Percentiles rank a stretch among this genome's conserved stretches.
Evolutionary conservation across 2,329 filamentous ascomycete species (phyloP).

Genomic region (Sporothrix sp.): DNA sequence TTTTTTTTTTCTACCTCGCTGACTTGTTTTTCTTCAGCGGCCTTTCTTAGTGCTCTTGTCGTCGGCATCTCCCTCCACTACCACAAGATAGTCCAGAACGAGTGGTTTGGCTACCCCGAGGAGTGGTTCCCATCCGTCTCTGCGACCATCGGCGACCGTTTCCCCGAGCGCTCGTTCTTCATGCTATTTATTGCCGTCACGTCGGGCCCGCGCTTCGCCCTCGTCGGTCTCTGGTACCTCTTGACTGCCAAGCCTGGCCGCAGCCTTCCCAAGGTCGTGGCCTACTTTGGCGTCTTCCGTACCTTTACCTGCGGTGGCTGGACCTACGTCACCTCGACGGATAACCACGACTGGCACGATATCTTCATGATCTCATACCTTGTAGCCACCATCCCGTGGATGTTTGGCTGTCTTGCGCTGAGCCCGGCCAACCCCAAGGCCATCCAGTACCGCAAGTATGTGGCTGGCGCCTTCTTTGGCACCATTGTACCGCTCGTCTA

Average conservation of each 20-base stretch:
- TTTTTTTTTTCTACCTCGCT: background rate
- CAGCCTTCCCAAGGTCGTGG: conserved; percentile 71
- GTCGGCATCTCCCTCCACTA: conserved; percentile 80
- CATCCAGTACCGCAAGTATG: conserved; percentile 78
- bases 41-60: conserved; percentile 77
- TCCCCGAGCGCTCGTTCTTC: conserved; percentile 93
- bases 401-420: conserved; percentile 74
- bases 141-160: conserved; percentile 92
- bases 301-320: conserved; percentile 93
- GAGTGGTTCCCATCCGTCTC: conserved; percentile 98
- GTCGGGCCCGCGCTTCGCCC: conserved; percentile 83
- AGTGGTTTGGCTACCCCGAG: conserved; percentile 86
- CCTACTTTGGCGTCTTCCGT: conserved; percentile 69
- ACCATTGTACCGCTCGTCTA: conserved; percentile 85
- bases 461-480: conserved; percentile 78
- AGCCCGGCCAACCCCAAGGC: conserved; percentile 77
- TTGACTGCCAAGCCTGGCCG: conserved; percentile 68
- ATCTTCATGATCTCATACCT: conserved; percentile 99
- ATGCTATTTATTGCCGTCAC: conserved; percentile 96
- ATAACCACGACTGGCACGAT: conserved; percentile 97
- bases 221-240: conserved; percentile 87
- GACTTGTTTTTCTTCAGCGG: conserved; percentile 39
- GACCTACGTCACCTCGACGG: conserved; percentile 97
- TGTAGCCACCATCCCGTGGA: conserved; percentile 91
- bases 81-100: conserved; percentile 94